Conservation (phyloP, 2,329 filamentous ascomycete species). For the Talaromyces marneffei region DNA sequence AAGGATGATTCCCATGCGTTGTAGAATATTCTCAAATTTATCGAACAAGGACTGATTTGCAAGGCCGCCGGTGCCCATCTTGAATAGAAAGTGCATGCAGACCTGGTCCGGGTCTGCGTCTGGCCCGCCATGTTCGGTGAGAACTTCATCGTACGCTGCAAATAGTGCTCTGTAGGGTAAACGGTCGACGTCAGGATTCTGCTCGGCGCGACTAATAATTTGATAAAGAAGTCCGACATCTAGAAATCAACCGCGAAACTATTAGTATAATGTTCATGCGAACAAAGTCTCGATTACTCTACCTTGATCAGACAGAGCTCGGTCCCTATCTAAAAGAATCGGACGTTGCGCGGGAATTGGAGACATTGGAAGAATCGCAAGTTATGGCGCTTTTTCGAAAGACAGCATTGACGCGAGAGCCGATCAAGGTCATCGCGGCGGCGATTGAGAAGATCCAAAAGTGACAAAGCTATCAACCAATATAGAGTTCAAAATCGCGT, state of each 20-base stretch:
- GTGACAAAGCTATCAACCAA: constrained; percentile 10
- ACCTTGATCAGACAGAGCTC: constrained; percentile 58
- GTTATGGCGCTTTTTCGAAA: constrained; percentile 40
- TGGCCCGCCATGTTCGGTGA: constrained; percentile 60
- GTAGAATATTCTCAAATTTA: constrained; percentile 64
- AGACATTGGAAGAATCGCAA: constrained; percentile 47
- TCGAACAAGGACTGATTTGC: constrained; percentile 57
- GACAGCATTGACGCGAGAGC: constrained; percentile 38
- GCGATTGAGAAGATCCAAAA: constrained; percentile 16
- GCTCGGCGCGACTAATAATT: constrained; percentile 67
- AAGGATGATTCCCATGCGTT: constrained; percentile 64
- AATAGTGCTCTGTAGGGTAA: constrained; percentile 74
- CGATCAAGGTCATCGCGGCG: constrained; percentile 36
- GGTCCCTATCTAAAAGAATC: constrained; percentile 37
- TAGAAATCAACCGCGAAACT: constrained; percentile 29
- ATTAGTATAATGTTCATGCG: not conserved
- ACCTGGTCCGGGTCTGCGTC: constrained; percentile 68
- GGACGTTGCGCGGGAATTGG: constrained; percentile 40
- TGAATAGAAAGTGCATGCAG: constrained; percentile 72
- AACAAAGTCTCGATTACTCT: not conserved
- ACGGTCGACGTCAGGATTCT: constrained; percentile 57
- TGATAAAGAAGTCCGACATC: constrained; percentile 75
- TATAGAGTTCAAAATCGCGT: not conserved
- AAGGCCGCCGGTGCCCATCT: constrained; percentile 59
- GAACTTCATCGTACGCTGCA: constrained; percentile 68